phyloP scores from a whole-genome alignment of 1,139 yeast genomes.

The Insectozyma bohioensis region DNA sequence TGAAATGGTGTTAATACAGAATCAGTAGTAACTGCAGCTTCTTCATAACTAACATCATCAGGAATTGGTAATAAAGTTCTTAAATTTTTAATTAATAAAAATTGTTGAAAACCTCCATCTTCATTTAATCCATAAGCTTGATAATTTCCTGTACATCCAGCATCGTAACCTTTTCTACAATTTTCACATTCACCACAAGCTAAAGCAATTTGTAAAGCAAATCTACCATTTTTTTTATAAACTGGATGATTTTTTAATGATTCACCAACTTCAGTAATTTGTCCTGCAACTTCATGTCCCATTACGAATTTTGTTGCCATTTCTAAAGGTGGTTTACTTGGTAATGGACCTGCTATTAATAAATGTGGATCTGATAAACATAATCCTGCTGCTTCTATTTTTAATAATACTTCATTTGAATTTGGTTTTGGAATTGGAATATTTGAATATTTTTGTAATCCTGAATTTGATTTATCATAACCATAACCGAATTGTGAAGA shows the following conservation, averaged over 20 bases:
- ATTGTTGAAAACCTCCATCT: slow-evolving; percentile 55
- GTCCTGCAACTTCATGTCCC: slow-evolving; percentile 63
- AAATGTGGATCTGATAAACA: slow-evolving; percentile 54
- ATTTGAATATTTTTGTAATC: slow-evolving; percentile 23
- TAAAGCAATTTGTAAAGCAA: slow-evolving; percentile 34
- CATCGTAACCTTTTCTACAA: slow-evolving; percentile 47
- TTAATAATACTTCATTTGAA: slow-evolving; percentile 38
- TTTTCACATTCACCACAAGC: slow-evolving; percentile 45
- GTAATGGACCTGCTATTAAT: slow-evolving; percentile 26
- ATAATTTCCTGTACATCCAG: slow-evolving; percentile 26
- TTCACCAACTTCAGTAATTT: slow-evolving; percentile 40
- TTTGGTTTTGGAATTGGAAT: slow-evolving; percentile 41
- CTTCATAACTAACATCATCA: slow-evolving; percentile 42
- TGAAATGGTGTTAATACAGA: slow-evolving; percentile 54
- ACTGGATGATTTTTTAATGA: slow-evolving; percentile 24
- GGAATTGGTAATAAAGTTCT: slow-evolving; percentile 45
- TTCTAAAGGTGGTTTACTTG: slow-evolving; percentile 15
- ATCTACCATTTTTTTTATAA: slow-evolving; percentile 37
- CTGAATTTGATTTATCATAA: slow-evolving; percentile 20
- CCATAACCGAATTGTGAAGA: slow-evolving; percentile 25
- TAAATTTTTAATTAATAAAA: slow-evolving; percentile 37
- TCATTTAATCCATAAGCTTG: slow-evolving; percentile 42
- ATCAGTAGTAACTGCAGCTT: slow-evolving; percentile 51
- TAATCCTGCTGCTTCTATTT: slow-evolving; percentile 53
- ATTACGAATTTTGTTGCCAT: slow-evolving; percentile 37